These are phyloP conservation scores for Chrysoporthe austroafricana DNA, from an alignment of 2,329 filamentous ascomycete genomes.

Conservation along the genomic window DNA sequence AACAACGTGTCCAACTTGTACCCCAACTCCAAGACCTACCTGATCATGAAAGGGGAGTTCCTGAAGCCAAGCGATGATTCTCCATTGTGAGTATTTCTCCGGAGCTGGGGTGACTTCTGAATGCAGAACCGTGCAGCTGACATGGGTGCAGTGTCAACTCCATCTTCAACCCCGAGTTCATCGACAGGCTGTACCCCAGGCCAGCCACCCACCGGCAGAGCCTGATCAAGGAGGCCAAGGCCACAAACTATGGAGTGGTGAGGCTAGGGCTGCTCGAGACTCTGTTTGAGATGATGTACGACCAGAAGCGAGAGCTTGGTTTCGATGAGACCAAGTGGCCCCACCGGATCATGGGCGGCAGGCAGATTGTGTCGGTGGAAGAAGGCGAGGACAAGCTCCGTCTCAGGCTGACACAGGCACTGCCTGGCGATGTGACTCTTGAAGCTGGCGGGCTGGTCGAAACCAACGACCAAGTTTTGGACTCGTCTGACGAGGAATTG, in stretches of 20 bases:
- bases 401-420: constrained; percentile 60
- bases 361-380: constrained; percentile 66
- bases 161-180: constrained; percentile 88
- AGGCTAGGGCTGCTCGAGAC: constrained; percentile 87
- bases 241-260: constrained; percentile 94
- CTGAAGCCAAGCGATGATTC: constrained; percentile 92
- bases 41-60: constrained; percentile 83
- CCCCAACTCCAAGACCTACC: constrained; percentile 75
- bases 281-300: constrained; percentile 85
- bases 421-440: constrained; percentile 37
- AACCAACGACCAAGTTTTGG: not conserved
- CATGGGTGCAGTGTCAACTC: constrained; percentile 76
- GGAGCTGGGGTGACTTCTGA: not conserved
- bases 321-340: constrained; percentile 76
- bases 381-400: constrained; percentile 54
- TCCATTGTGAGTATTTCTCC: constrained; percentile 72
- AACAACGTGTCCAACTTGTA: constrained; percentile 83
- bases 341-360: constrained; percentile 75
- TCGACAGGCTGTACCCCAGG: constrained; percentile 76
- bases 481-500: constrained; percentile 52
- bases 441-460: constrained; percentile 41
- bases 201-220: constrained; percentile 63
- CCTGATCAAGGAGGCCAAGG: constrained; percentile 70
- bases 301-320: constrained; percentile 74
- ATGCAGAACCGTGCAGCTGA: not conserved